A percentile compares a stretch with the other conserved stretches of the same genome.
These are phyloP conservation scores for Sphenostylis stenocarpa DNA, from an alignment of 306 rosid species.

Conservation along the genomic window DNA sequence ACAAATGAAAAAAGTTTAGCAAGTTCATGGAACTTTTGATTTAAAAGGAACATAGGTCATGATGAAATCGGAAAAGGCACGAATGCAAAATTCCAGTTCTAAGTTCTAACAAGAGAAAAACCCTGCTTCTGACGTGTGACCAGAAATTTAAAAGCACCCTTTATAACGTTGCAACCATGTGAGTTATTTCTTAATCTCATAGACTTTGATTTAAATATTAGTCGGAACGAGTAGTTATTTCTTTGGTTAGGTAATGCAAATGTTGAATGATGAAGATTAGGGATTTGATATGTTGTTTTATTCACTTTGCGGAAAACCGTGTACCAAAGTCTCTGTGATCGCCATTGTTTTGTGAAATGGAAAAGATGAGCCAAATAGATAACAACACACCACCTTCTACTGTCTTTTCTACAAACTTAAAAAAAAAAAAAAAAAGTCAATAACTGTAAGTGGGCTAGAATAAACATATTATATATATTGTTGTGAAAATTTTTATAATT, in stretches of 20 bases:
- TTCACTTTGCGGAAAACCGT: neutral
- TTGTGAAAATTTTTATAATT: no score
- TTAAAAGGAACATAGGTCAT: neutral
- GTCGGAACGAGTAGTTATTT: neutral
- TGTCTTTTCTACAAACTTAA: neutral
- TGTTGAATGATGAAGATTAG: neutral
- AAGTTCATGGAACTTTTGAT: neutral
- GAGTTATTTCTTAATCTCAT: neutral
- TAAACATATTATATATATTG: no score
- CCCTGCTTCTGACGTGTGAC: no score
- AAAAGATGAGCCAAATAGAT: neutral
- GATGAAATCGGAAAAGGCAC: no score
- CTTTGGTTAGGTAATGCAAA: slow-evolving; percentile 21
- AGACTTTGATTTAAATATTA: neutral
- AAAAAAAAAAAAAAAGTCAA: no score
- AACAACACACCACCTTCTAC: neutral
- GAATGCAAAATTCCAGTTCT: no score
- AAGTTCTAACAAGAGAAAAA: no score
- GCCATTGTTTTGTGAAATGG: neutral
- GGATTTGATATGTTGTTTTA: neutral
- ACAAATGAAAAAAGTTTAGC: no score
- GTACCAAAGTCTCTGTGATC: slow-evolving; percentile 1
- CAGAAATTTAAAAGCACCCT: no score
- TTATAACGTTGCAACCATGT: neutral
- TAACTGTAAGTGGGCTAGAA: no score